Evolutionary conservation across 768 basidiomycete genomes (phyloP).

Genomic region (Termitomyces heimii): DNA sequence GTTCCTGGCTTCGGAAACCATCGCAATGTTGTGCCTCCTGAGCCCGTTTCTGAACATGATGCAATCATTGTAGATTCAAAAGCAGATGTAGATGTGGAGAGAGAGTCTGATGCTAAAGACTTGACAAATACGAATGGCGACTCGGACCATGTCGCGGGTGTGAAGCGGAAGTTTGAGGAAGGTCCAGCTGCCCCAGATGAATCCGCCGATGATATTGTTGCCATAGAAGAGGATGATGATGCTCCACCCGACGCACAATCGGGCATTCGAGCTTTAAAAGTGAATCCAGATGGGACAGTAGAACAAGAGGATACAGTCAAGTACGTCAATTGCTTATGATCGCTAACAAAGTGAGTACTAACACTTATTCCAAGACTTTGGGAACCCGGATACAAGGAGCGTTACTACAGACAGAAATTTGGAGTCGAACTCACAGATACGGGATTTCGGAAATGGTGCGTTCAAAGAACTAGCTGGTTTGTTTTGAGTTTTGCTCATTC

Average conservation of each 20-base stretch:
- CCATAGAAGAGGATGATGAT: slow-evolving; percentile 48
- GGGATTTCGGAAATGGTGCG: slow-evolving; percentile 71
- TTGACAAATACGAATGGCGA: slow-evolving; percentile 15
- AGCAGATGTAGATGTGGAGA: slow-evolving; percentile 26
- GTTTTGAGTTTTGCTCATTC: background rate
- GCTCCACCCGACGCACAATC: slow-evolving; percentile 32
- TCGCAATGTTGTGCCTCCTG: slow-evolving; percentile 6
- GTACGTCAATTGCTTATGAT: slow-evolving; percentile 39
- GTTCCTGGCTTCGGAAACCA: slow-evolving; percentile 33
- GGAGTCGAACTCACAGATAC: slow-evolving; percentile 63
- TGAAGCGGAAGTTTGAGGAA: slow-evolving; percentile 47
- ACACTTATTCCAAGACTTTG: slow-evolving; percentile 58
- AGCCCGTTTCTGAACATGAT: slow-evolving; percentile 13
- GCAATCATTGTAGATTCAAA: slow-evolving; percentile 10
- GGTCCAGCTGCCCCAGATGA: slow-evolving; percentile 32
- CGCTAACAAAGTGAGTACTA: background rate
- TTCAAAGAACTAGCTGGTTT: slow-evolving; percentile 5
- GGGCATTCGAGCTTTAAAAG: slow-evolving; percentile 55
- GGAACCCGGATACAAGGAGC: slow-evolving; percentile 93
- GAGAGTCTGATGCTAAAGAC: slow-evolving; percentile 24
- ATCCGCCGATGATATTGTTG: slow-evolving; percentile 37
- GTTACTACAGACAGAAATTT: slow-evolving; percentile 95
- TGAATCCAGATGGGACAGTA: slow-evolving; percentile 88
- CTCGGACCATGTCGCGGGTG: slow-evolving; percentile 18
- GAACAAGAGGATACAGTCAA: slow-evolving; percentile 91